A percentile compares a stretch with the other conserved stretches of the same genome.
Conservation (phyloP, 2,329 filamentous ascomycete genomes). For the Clarireedia hainanense region DNA sequence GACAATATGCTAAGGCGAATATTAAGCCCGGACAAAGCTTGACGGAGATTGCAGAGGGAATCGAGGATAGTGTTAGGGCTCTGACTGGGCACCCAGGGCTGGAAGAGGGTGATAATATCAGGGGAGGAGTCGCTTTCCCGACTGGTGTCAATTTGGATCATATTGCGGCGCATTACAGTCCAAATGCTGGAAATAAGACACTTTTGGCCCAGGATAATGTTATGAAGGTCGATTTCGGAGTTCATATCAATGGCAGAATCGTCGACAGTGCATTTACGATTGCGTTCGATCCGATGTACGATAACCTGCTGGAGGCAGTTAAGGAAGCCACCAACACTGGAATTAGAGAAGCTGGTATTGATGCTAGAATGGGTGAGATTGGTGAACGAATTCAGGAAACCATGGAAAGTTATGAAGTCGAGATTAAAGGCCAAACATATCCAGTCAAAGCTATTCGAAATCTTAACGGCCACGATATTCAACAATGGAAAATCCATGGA, state of each 20-base stretch:
- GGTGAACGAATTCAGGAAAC: constrained; percentile 51
- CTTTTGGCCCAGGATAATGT: constrained; percentile 58
- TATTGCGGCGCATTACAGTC: constrained; percentile 79
- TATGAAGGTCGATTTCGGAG: constrained; percentile 67
- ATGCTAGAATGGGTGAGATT: constrained; percentile 70
- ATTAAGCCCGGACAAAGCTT: constrained; percentile 76
- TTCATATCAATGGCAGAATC: constrained; percentile 63
- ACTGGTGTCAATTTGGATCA: constrained; percentile 79
- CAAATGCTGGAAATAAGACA: constrained; percentile 79
- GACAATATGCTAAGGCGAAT: constrained; percentile 71
- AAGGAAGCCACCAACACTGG: constrained; percentile 67
- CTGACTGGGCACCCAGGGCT: constrained; percentile 70
- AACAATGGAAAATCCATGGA: constrained; percentile 84
- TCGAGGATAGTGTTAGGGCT: constrained; percentile 73
- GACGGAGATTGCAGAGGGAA: constrained; percentile 78
- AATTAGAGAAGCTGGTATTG: constrained; percentile 83
- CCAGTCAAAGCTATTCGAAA: constrained; percentile 48
- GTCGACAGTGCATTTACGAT: constrained; percentile 66
- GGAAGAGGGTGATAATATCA: constrained; percentile 68
- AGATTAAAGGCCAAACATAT: constrained; percentile 43
- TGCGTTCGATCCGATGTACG: constrained; percentile 60
- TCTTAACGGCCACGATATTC: constrained; percentile 70
- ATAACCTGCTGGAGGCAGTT: constrained; percentile 58
- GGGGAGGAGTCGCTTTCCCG: constrained; percentile 80
- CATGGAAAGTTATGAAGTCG: constrained; percentile 55